Conservation (phyloP, 768 basidiomycete genomes). For the Boletus reticulatus region DNA sequence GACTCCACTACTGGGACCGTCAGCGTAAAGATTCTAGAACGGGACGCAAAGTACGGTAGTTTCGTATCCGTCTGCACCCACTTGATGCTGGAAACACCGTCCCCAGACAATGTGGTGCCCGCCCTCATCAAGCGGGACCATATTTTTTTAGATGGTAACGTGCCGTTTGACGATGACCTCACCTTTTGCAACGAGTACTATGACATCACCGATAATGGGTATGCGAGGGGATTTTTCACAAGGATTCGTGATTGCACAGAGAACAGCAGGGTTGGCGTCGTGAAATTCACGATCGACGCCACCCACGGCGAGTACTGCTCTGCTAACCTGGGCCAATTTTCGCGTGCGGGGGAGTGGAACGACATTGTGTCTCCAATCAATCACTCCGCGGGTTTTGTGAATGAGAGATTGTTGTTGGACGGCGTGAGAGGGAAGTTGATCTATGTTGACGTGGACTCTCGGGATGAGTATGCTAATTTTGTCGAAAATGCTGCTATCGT, state of each 20-base stretch:
- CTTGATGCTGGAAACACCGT: neutral
- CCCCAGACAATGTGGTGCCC: neutral
- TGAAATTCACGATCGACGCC: neutral
- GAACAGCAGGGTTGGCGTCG: neutral
- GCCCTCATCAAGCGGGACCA: neutral
- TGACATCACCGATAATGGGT: neutral
- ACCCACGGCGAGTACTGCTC: neutral
- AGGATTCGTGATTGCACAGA: neutral
- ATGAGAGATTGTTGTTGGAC: neutral
- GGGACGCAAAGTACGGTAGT: too few species aligned
- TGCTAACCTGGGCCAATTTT: neutral
- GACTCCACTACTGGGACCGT: neutral
- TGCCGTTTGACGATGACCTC: neutral
- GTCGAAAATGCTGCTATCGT: too few species aligned
- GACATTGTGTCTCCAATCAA: neutral
- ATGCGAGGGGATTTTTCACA: neutral
- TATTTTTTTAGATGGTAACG: too few species aligned
- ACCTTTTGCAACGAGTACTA: neutral
- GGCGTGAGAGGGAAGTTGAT: neutral
- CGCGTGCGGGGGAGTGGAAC: neutral
- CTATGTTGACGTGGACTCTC: neutral
- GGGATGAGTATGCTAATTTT: too few species aligned
- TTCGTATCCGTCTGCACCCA: neutral
- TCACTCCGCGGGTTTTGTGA: accelerated
- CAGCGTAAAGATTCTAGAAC: neutral